Conservation (phyloP, 768 basidiomycete species). For the Suillus discolor region DNA sequence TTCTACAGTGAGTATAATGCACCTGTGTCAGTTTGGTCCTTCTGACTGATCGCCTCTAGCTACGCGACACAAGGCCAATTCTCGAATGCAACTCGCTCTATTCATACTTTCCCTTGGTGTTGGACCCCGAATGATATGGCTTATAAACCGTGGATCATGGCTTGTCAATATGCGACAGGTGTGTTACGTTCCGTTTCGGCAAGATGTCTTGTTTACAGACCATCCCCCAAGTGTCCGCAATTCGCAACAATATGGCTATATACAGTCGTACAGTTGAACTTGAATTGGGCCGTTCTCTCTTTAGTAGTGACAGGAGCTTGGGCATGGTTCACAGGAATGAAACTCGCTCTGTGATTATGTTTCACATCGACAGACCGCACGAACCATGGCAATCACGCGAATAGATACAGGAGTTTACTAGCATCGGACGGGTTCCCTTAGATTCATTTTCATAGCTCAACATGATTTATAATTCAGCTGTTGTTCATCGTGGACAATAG, state of each 20-base stretch:
- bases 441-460: too few relatives aligned
- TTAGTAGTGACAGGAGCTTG: constrained; percentile 56
- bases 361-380: background rate
- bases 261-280: constrained; percentile 66
- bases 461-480: background rate
- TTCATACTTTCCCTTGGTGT: constrained; percentile 58
- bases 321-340: constrained; percentile 65
- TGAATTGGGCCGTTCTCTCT: constrained; percentile 61
- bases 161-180: constrained; percentile 77
- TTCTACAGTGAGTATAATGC: constrained; percentile 62
- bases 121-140: constrained; percentile 70
- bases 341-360: constrained; percentile 36
- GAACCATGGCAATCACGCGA: background rate
- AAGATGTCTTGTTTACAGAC: constrained; percentile 1
- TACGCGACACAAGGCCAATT: constrained; percentile 60
- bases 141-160: constrained; percentile 73
- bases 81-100: constrained; percentile 55
- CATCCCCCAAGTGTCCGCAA: constrained; percentile 62
- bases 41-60: constrained; percentile 36
- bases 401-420: background rate
- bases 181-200: background rate
- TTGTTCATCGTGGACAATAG: background rate
- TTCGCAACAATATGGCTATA: constrained; percentile 82
- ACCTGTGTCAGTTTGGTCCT: background rate
- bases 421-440: background rate